Conservation (phyloP, 2,329 filamentous ascomycete genomes). For the Laburnicola sp. region DNA sequence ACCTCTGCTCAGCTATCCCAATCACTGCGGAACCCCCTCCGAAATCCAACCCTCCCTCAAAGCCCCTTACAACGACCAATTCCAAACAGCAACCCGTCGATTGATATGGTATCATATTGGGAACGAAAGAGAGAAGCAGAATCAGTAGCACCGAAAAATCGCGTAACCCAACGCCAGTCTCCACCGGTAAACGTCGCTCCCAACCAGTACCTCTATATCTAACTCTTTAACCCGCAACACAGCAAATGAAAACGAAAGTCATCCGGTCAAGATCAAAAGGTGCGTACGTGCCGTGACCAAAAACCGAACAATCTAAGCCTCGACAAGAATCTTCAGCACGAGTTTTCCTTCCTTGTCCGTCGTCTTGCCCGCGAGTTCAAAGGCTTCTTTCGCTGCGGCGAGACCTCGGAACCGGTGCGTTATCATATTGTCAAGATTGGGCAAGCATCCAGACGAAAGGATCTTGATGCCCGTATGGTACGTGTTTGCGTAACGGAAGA, state of each 20-base stretch:
- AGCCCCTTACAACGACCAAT: neutral
- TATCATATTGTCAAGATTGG: slow-evolving; percentile 55
- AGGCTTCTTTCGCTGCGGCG: slow-evolving; percentile 55
- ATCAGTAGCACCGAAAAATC: neutral
- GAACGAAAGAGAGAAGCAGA: neutral
- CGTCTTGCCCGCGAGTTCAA: slow-evolving; percentile 55
- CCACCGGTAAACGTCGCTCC: neutral
- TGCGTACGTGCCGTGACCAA: neutral
- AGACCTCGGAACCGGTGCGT: slow-evolving; percentile 56
- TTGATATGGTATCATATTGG: slow-evolving; percentile 2
- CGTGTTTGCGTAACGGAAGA: slow-evolving; percentile 59
- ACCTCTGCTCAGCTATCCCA: too few relatives aligned
- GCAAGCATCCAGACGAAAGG: slow-evolving; percentile 54
- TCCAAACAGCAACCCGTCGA: neutral
- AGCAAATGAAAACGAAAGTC: neutral
- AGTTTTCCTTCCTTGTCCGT: slow-evolving; percentile 56
- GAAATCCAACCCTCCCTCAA: too few relatives aligned
- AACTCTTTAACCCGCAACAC: neutral
- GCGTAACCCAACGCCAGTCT: slow-evolving; percentile 2
- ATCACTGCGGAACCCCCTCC: too few relatives aligned
- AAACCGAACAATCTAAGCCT: slow-evolving; percentile 22
- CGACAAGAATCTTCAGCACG: slow-evolving; percentile 56
- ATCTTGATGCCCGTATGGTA: slow-evolving; percentile 60
- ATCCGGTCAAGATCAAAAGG: neutral
- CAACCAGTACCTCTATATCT: slow-evolving; percentile 4